Evolutionary conservation across 768 basidiomycete species (phyloP).

Genomic region (Tulasnella calospora): DNA sequence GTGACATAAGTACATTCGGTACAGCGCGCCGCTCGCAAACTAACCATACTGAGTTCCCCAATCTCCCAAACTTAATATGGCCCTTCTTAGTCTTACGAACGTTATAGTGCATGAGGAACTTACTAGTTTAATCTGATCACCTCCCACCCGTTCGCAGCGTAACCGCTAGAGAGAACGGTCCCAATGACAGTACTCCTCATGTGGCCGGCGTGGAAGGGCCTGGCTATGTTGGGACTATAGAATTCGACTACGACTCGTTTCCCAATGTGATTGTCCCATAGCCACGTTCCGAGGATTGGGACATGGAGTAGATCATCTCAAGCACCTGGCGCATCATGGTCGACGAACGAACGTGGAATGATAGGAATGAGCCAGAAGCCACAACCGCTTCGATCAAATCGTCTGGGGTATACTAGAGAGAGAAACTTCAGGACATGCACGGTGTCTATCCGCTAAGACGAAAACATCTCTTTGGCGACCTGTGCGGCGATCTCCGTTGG

Average conservation of each 20-base stretch:
- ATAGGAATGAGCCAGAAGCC: not conserved
- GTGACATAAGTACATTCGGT: conserved; percentile 39
- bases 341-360: not conserved
- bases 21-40: not conserved
- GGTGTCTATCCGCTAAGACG: no score
- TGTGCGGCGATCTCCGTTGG: no score
- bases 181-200: conserved; percentile 31
- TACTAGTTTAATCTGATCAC: not conserved
- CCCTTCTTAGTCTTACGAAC: not conserved
- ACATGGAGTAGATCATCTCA: not conserved
- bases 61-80: not conserved
- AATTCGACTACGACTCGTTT: conserved; percentile 40
- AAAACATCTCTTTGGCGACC: no score
- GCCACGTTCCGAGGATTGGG: not conserved
- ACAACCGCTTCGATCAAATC: not conserved
- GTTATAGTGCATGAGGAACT: not conserved
- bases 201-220: conserved; percentile 45
- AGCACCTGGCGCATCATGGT: not conserved
- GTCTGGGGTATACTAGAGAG: not conserved
- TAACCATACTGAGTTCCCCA: not conserved
- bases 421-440: no score
- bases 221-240: conserved; percentile 45
- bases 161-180: not conserved
- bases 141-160: not conserved
- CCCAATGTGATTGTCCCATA: conserved; percentile 36